phyloP scores from a whole-genome alignment of 257 asterid genomes.

The Gynochthodes officinalis region DNA sequence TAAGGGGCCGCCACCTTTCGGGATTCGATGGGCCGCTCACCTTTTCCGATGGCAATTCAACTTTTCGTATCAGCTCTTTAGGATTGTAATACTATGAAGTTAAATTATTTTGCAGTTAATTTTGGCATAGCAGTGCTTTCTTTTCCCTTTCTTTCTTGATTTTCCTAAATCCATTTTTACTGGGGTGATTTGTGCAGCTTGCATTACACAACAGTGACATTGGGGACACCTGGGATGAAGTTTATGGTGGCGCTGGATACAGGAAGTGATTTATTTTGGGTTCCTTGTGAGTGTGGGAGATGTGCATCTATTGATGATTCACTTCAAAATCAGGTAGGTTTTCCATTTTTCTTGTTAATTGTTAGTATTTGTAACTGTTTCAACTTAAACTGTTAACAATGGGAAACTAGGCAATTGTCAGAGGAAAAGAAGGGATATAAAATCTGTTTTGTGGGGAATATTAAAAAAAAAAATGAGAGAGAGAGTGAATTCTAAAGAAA shows the following conservation, averaged over 20 bases:
- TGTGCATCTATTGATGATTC: conserved; percentile 59
- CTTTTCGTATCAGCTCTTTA: conserved; percentile 59
- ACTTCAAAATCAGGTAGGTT: conserved; percentile 49
- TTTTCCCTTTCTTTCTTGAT: conserved; percentile 4
- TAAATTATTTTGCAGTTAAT: not conserved
- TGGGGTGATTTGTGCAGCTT: conserved; percentile 44
- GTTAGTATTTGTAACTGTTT: not conserved
- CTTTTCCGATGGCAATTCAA: conserved; percentile 68
- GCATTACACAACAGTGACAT: conserved; percentile 72
- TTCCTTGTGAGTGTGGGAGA: conserved; percentile 63
- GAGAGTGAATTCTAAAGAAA: not conserved
- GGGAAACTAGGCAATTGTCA: not conserved
- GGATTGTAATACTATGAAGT: conserved; percentile 51
- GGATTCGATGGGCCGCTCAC: conserved; percentile 44
- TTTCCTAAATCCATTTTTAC: conserved; percentile 3
- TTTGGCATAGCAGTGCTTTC: not conserved
- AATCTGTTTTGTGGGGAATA: not conserved
- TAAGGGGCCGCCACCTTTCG: conserved; percentile 44
- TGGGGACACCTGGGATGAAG: conserved; percentile 78
- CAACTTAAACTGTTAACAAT: not conserved
- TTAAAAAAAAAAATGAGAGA: not conserved
- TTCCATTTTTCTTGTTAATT: not conserved
- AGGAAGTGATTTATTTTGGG: conserved; percentile 87
- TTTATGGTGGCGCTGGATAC: conserved; percentile 93
- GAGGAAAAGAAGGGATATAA: not conserved